Conservation (phyloP, 345 rosid genomes). For the Iberis pinnata region DNA sequence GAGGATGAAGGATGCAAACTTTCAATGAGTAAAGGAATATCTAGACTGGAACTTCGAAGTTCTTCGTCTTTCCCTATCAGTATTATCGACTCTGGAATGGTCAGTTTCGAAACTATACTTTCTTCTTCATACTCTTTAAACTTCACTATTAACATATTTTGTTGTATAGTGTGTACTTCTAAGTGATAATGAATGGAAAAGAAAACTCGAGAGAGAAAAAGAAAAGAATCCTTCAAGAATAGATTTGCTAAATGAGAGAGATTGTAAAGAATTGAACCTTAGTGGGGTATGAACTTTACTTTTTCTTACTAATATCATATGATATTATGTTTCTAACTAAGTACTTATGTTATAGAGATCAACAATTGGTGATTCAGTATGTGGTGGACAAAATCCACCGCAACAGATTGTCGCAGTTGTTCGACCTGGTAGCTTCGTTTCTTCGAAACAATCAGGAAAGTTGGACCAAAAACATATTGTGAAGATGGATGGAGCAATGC, state of each 20-base stretch:
- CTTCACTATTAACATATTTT: neutral
- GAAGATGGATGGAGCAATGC: conserved; percentile 37
- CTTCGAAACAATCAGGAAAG: conserved; percentile 27
- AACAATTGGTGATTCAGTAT: conserved; percentile 26
- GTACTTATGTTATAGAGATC: conserved; percentile 35
- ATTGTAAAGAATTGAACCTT: conserved; percentile 43
- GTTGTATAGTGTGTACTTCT: conserved; percentile 36
- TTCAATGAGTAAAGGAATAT: conserved; percentile 20
- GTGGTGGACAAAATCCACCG: conserved; percentile 47
- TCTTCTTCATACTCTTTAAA: neutral
- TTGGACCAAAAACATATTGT: conserved; percentile 50
- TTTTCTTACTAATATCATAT: too few relatives aligned
- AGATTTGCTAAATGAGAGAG: conserved; percentile 43
- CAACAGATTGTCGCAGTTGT: conserved; percentile 58
- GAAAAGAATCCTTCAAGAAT: conserved; percentile 46
- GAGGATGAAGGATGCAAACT: conserved; percentile 43
- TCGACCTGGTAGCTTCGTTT: conserved; percentile 41
- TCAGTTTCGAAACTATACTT: conserved; percentile 11
- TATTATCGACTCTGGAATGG: conserved; percentile 59
- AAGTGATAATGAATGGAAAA: conserved; percentile 41
- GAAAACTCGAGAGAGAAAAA: conserved; percentile 33
- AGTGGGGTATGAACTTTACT: conserved; percentile 38
- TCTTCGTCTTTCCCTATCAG: conserved; percentile 52
- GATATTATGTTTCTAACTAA: too few relatives aligned
- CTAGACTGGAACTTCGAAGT: conserved; percentile 29